Evolutionary conservation across 805 yeast species (phyloP).

Genomic region (Spathaspora sp.): DNA sequence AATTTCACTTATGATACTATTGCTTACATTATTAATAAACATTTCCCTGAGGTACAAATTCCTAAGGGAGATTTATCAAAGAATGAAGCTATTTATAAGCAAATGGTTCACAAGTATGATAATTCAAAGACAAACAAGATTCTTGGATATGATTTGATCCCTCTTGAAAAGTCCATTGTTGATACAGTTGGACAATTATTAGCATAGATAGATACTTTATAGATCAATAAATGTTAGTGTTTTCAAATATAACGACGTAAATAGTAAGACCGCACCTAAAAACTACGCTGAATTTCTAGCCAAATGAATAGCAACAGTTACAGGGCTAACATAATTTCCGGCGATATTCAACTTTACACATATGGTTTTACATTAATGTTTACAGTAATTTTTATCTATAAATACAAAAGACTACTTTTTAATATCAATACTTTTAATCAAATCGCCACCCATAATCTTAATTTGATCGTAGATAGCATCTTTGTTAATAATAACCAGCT

Average conservation of each 20-base stretch:
- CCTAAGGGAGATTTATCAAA: slow-evolving; percentile 29
- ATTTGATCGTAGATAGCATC: slow-evolving; percentile 76
- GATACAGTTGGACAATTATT: slow-evolving; percentile 41
- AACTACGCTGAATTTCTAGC: no score
- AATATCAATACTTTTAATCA: slow-evolving; percentile 40
- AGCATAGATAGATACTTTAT: not conserved
- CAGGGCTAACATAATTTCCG: no score
- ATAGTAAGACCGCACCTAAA: no score
- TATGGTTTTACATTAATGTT: not conserved
- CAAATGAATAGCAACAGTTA: no score
- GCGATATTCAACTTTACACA: no score
- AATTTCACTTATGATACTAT: slow-evolving; percentile 23
- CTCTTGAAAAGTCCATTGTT: slow-evolving; percentile 34
- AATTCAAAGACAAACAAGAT: slow-evolving; percentile 29
- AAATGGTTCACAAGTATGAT: slow-evolving; percentile 14
- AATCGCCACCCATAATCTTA: slow-evolving; percentile 62
- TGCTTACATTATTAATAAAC: slow-evolving; percentile 28
- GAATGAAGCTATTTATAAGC: not conserved
- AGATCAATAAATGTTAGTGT: not conserved
- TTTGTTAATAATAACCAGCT: slow-evolving; percentile 59
- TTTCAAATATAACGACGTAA: no score
- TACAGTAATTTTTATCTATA: not conserved
- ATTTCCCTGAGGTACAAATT: slow-evolving; percentile 42
- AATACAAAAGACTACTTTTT: slow-evolving; percentile 17
- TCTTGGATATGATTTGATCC: slow-evolving; percentile 35